Conservation (phyloP, 257 asterid species). For the Henckelia pumila region DNA sequence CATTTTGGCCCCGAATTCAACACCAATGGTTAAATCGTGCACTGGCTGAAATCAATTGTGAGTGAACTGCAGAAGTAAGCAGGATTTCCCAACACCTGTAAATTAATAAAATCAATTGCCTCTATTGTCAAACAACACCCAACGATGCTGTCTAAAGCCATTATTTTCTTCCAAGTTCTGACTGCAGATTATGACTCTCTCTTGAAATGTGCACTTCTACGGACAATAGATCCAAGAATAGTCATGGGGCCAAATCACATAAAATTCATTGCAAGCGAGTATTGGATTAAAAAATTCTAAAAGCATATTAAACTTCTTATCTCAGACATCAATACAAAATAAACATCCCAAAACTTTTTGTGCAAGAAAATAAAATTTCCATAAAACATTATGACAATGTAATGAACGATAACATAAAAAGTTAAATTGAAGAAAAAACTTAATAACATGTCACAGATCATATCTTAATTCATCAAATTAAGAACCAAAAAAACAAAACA, state of each 20-base stretch:
- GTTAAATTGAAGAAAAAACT: no score
- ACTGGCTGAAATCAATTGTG: conserved; percentile 83
- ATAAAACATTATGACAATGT: not conserved
- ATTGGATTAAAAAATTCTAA: no score
- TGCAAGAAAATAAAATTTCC: not conserved
- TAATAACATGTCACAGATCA: not conserved
- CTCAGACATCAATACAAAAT: not conserved
- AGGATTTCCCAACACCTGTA: conserved; percentile 86
- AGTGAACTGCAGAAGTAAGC: conserved; percentile 76
- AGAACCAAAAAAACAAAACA: not conserved
- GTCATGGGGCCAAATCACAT: not conserved
- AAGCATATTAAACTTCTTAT: no score
- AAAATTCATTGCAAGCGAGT: not conserved
- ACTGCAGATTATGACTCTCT: not conserved
- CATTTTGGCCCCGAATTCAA: conserved; percentile 74
- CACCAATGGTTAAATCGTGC: conserved; percentile 81
- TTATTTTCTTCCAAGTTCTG: not conserved
- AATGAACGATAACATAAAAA: not conserved
- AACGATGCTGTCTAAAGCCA: not conserved
- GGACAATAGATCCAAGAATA: not conserved
- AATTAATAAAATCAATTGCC: conserved; percentile 12
- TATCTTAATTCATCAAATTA: not conserved
- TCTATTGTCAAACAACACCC: not conserved
- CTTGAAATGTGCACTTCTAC: not conserved
- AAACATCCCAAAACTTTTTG: not conserved